Base-by-base conservation (phyloP, 148 eudicot genomes). In the Fagopyrum esculentum region DNA sequence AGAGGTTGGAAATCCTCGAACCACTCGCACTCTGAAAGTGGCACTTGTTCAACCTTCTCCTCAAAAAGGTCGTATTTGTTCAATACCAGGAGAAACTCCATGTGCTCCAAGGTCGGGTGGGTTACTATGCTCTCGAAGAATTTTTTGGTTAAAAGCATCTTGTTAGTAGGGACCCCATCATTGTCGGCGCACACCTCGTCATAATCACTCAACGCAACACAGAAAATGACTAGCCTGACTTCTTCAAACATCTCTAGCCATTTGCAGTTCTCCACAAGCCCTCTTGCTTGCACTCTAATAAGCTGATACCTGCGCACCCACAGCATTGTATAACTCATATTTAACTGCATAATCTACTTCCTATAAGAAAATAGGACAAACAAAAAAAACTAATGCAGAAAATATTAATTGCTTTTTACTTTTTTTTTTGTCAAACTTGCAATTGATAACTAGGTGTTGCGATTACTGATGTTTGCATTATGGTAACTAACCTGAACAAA, bases 211-310 rank as follows among this genome's bases (percentile, higher is more conserved):
- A 93, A 81, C 50, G 97, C 57, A 35, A 89, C 91, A 74, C 93
- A 88, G 77, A 91, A 93, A 8, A 93, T 90, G 73, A 95, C 96
- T 79, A 95, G 74, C 54, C 97, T 83, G 19, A 87, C 93, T 76
- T 95, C 93, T 86, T 95, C 97, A 75, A 95, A 89, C 96, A 92
- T 92, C 77, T 95, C 91, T 77, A 95, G 78, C 97, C 96, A 94
- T 79, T 91, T 94, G 87, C 98, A 91, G 79, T 84, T 91, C 78
- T 94, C 96, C 26, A 82, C 88, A 76, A 89, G 84, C 45, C 93
- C 92, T 79, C 88, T 87, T 51, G 97, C 96, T 82, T 90, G 99
- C 64, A 89, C 83, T 83, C 99, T 87, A 49, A 95, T 90, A 60
- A 95, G 90, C 84, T 92, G 94, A 86, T 86, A 95, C 76, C 99